Evolutionary conservation across 352 stramenopile genomes (phyloP).

Genomic region (Phytophthora quininea): DNA sequence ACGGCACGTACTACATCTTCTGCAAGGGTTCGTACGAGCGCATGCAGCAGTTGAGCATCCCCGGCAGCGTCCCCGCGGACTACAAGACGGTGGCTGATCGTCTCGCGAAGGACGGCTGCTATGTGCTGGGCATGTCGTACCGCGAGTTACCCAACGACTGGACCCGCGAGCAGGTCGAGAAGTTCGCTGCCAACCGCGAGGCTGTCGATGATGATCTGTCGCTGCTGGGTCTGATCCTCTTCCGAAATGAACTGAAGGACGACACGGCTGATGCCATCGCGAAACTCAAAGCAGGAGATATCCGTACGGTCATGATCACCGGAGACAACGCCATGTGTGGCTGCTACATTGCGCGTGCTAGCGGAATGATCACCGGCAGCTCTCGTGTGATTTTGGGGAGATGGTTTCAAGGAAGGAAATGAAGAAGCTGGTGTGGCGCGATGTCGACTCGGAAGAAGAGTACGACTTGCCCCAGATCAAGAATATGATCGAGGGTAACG

Average conservation of each 20-base stretch:
- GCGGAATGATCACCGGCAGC: constrained; percentile 35
- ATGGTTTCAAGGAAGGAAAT: constrained; percentile 35
- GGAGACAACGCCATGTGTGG: constrained; percentile 67
- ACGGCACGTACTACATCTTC: constrained; percentile 52
- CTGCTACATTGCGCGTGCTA: constrained; percentile 48
- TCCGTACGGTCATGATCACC: constrained; percentile 82
- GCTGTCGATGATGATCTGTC: constrained; percentile 57
- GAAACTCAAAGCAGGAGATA: constrained; percentile 58
- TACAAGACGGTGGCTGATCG: constrained; percentile 45
- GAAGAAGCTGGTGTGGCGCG: constrained; percentile 49
- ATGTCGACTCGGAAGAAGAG: constrained; percentile 50
- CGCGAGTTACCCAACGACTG: constrained; percentile 28
- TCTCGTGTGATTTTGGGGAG: constrained; percentile 47
- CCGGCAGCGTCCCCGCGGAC: constrained; percentile 53
- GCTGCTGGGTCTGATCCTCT: constrained; percentile 72
- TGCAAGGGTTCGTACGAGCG: constrained; percentile 78
- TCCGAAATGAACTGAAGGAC: constrained; percentile 71
- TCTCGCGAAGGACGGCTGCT: constrained; percentile 64
- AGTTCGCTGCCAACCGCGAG: constrained; percentile 40
- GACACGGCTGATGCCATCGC: constrained; percentile 63
- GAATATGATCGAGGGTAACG: constrained; percentile 26
- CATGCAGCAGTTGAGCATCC: constrained; percentile 54
- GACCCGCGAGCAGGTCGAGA: constrained; percentile 28
- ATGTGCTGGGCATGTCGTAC: constrained; percentile 70
- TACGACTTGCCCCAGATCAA: constrained; percentile 41